Evolutionary conservation across 768 basidiomycete species (phyloP).

Genomic region (Pilatotrama ljubarskyi): DNA sequence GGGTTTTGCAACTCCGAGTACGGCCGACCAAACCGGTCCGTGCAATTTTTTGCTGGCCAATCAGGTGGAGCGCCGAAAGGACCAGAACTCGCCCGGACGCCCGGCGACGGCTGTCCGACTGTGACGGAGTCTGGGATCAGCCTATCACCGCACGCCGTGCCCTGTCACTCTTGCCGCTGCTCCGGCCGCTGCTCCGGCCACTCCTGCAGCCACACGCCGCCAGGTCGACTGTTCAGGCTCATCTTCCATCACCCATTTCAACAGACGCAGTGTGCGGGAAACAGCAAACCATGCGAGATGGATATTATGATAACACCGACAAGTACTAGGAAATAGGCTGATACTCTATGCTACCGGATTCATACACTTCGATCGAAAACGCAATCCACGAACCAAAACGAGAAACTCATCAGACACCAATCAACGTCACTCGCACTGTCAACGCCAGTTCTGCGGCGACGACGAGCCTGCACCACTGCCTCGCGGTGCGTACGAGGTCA

Average conservation of each 20-base stretch:
- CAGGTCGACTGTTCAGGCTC: constrained; percentile 3
- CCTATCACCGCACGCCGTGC: constrained; percentile 2
- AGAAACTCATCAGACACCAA: neutral
- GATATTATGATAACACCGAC: constrained; percentile 5
- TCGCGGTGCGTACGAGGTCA: constrained; percentile 6
- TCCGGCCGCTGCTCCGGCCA: neutral
- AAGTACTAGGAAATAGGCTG: constrained; percentile 8
- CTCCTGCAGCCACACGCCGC: neutral
- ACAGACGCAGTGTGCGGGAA: neutral
- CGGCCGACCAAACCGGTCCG: constrained; percentile 17
- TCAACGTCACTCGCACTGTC: constrained; percentile 8
- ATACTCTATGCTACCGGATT: constrained; percentile 8
- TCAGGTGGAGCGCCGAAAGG: constrained; percentile 1
- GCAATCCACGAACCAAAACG: neutral
- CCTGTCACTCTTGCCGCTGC: neutral
- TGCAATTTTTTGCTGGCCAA: constrained; percentile 20
- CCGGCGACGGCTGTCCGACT: constrained; percentile 9
- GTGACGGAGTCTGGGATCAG: constrained; percentile 3
- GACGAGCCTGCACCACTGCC: constrained; percentile 14
- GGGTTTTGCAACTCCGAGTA: constrained; percentile 18
- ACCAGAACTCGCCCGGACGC: neutral
- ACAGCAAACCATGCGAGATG: neutral
- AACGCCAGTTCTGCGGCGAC: constrained; percentile 18
- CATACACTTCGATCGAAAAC: constrained; percentile 8
- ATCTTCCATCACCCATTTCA: constrained; percentile 6